Evolutionary conservation across 108 stramenopile genomes (phyloP).

Genomic region (Cyclostephanos invisitatus): DNA sequence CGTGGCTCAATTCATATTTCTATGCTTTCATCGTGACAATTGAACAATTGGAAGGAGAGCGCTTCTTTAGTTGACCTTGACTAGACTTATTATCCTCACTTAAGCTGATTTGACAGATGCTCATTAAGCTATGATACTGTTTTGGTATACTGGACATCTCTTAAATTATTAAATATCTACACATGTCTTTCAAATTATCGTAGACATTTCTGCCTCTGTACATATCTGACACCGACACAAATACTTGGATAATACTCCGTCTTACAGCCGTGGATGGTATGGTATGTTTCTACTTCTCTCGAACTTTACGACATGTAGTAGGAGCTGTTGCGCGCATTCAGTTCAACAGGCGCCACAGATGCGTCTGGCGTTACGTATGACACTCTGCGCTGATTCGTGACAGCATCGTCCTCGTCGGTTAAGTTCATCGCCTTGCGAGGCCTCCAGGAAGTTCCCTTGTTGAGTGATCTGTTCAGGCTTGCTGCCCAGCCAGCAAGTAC

Average conservation of each 20-base stretch:
- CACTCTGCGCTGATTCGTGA: not conserved
- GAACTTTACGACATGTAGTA: conserved; percentile 12
- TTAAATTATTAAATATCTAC: no score
- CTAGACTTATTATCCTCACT: no score
- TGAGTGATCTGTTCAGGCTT: conserved; percentile 15
- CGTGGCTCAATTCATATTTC: no score
- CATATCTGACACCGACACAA: not conserved
- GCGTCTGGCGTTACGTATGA: not conserved
- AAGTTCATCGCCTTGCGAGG: conserved; percentile 13
- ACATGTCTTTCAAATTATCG: no score
- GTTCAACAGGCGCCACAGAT: not conserved
- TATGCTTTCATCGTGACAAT: no score
- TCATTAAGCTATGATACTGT: not conserved
- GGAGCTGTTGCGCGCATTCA: not conserved
- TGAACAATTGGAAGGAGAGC: no score
- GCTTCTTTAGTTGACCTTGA: no score
- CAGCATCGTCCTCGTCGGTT: not conserved
- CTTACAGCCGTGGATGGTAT: not conserved
- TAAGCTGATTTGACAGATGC: no score
- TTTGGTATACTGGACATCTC: no score
- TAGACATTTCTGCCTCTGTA: not conserved
- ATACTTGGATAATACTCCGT: not conserved
- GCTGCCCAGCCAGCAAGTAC: conserved; percentile 21
- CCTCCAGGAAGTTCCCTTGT: conserved; percentile 17
- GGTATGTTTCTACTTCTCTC: not conserved